A percentile compares a stretch with the other conserved stretches of the same genome.
Evolutionary conservation across 2,329 filamentous ascomycete species (phyloP).

Genomic region (Sporothrix euskadiensis): DNA sequence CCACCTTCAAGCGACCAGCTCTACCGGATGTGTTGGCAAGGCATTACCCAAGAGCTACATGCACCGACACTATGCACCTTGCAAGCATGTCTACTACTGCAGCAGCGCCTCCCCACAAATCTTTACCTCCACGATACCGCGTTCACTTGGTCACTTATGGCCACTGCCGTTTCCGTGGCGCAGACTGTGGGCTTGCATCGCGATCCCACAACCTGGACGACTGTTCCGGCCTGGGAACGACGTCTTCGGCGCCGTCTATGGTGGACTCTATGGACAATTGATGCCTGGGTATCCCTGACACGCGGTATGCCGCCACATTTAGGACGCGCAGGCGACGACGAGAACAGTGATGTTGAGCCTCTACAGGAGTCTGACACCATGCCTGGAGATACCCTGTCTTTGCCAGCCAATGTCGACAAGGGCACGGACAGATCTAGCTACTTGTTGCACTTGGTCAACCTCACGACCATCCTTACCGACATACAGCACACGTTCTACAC

Average conservation of each 20-base stretch:
- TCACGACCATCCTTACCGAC: constrained; percentile 40
- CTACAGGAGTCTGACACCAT: constrained; percentile 35
- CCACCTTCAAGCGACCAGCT: constrained; percentile 37
- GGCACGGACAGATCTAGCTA: constrained; percentile 30
- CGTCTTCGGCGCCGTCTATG: constrained; percentile 39
- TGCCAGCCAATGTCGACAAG: background rate
- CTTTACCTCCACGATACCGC: constrained; percentile 40
- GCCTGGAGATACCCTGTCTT: constrained; percentile 32
- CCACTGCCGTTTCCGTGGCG: constrained; percentile 39
- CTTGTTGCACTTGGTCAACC: constrained; percentile 37
- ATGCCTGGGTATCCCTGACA: constrained; percentile 41
- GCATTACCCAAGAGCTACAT: constrained; percentile 40
- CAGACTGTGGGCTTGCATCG: constrained; percentile 39
- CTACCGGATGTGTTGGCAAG: constrained; percentile 39
- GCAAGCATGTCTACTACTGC: constrained; percentile 40
- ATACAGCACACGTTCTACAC: constrained; percentile 40
- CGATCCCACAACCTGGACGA: constrained; percentile 39
- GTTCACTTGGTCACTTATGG: constrained; percentile 40
- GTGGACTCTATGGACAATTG: constrained; percentile 39
- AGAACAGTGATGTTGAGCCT: constrained; percentile 36
- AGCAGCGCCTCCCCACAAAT: constrained; percentile 40
- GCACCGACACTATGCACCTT: constrained; percentile 39
- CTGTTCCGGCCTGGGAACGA: constrained; percentile 39
- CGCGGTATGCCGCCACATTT: constrained; percentile 41
- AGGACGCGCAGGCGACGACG: background rate